Conservation (phyloP, 2,329 filamentous ascomycete genomes). For the Nothophaeocryptopus gaeumannii region DNA sequence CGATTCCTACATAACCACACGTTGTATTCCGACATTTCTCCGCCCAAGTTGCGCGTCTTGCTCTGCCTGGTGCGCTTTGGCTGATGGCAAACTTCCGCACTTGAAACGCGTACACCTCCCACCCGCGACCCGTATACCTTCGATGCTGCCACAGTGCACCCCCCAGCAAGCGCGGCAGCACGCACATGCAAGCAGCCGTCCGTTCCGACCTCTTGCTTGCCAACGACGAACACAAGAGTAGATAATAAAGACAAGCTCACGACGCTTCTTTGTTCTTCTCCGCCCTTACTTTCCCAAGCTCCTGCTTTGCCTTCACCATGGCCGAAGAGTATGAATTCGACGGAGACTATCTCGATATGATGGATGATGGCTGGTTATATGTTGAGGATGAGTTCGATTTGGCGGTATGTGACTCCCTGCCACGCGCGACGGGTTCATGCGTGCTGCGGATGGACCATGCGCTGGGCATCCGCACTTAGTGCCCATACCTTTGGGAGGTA, state of each 20-base stretch:
- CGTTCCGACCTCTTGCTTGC: neutral
- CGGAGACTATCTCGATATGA: slow-evolving; percentile 36
- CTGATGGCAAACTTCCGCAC: too few relatives aligned
- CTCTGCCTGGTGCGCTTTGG: too few relatives aligned
- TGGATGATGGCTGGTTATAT: slow-evolving; percentile 45
- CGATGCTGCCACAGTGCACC: too few relatives aligned
- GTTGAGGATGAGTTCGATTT: slow-evolving; percentile 45
- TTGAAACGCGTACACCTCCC: too few relatives aligned
- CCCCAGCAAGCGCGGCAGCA: too few relatives aligned
- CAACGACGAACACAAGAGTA: neutral
- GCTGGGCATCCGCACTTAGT: too few relatives aligned
- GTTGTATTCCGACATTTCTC: too few relatives aligned
- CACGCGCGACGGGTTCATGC: slow-evolving; percentile 16
- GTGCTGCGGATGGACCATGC: slow-evolving; percentile 1
- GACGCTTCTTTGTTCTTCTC: slow-evolving; percentile 1
- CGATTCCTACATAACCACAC: too few relatives aligned
- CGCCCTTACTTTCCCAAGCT: neutral
- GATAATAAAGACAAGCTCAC: neutral
- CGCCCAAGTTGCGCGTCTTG: too few relatives aligned
- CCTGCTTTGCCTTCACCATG: slow-evolving; percentile 17
- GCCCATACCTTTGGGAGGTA: neutral
- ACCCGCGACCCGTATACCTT: too few relatives aligned
- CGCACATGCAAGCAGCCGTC: neutral
- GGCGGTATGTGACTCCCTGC: slow-evolving; percentile 33
- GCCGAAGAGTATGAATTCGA: slow-evolving; percentile 39